Evolutionary conservation across 441 rosid genomes (phyloP).

Genomic region (Hura crepitans): DNA sequence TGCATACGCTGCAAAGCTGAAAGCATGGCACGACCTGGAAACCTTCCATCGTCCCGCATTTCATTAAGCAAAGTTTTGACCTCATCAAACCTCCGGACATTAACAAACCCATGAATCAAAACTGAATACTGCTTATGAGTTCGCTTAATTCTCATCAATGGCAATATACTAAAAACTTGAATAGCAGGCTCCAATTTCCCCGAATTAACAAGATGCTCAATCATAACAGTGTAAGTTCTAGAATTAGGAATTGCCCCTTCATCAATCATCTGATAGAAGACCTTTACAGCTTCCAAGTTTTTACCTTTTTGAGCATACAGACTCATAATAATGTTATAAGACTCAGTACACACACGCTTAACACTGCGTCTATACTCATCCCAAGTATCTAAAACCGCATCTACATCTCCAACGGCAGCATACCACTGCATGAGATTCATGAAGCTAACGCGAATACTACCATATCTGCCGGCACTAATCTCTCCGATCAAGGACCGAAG

Average conservation of each 20-base stretch:
- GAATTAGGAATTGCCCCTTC: constrained; percentile 79
- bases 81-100: constrained; percentile 40
- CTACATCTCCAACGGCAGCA: constrained; percentile 45
- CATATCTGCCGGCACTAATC: constrained; percentile 44
- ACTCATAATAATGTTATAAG: constrained; percentile 60
- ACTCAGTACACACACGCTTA: constrained; percentile 53
- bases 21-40: constrained; percentile 56
- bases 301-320: constrained; percentile 41
- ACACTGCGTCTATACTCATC: constrained; percentile 41
- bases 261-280: constrained; percentile 49
- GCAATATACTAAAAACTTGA: constrained; percentile 55
- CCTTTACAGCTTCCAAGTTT: constrained; percentile 46
- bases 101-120: constrained; percentile 51
- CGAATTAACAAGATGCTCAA: constrained; percentile 57
- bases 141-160: constrained; percentile 72
- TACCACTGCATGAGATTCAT: constrained; percentile 76
- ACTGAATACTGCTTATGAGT: constrained; percentile 61
- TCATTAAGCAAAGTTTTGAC: constrained; percentile 54
- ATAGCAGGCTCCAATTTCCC: constrained; percentile 61
- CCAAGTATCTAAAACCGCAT: constrained; percentile 57
- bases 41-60: constrained; percentile 64
- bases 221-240: constrained; percentile 71
- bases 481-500: constrained; percentile 47
- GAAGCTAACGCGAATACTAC: constrained; percentile 44
- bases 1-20: constrained; percentile 50